Evolutionary conservation across 306 rosid species (phyloP).

Genomic region (Trichosanthes cucumerina): DNA sequence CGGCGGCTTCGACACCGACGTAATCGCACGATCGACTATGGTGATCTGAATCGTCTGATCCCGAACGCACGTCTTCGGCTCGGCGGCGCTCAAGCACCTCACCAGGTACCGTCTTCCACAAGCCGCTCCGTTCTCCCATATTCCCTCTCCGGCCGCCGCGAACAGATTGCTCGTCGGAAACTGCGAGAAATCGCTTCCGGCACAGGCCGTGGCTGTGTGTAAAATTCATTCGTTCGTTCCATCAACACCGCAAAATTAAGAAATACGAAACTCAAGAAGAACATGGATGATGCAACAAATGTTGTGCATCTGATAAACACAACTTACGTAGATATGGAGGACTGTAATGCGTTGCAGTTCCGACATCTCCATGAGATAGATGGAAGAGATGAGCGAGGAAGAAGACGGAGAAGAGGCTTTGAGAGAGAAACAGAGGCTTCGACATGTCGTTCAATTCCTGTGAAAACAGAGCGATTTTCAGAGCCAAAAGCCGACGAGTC

Average conservation of each 20-base stretch:
- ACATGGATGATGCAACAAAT: neutral
- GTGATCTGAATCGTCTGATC: constrained; percentile 43
- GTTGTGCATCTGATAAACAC: neutral
- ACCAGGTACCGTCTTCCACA: constrained; percentile 65
- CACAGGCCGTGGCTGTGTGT: constrained; percentile 51
- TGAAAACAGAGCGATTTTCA: neutral
- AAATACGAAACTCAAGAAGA: neutral
- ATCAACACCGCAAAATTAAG: neutral
- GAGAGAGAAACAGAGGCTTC: neutral
- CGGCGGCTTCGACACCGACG: constrained; percentile 38
- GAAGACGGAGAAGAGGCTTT: constrained; percentile 6
- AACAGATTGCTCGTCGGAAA: constrained; percentile 56
- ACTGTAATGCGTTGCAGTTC: constrained; percentile 40
- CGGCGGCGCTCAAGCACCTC: constrained; percentile 53
- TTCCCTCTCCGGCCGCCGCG: constrained; percentile 67
- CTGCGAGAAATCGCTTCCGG: constrained; percentile 24
- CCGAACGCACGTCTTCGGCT: constrained; percentile 33
- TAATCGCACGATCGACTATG: constrained; percentile 51
- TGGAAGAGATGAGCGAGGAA: constrained; percentile 20
- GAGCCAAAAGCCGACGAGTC: neutral
- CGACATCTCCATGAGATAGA: constrained; percentile 37
- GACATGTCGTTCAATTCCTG: constrained; percentile 18
- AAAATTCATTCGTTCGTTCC: neutral
- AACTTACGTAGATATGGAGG: constrained; percentile 58
- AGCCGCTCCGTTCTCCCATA: constrained; percentile 91